A percentile compares a stretch with the other conserved stretches of the same genome.
These are phyloP conservation scores for Edaphochlamys debaryana DNA, from an alignment of 139 green algal species.

Conservation along the genomic window DNA sequence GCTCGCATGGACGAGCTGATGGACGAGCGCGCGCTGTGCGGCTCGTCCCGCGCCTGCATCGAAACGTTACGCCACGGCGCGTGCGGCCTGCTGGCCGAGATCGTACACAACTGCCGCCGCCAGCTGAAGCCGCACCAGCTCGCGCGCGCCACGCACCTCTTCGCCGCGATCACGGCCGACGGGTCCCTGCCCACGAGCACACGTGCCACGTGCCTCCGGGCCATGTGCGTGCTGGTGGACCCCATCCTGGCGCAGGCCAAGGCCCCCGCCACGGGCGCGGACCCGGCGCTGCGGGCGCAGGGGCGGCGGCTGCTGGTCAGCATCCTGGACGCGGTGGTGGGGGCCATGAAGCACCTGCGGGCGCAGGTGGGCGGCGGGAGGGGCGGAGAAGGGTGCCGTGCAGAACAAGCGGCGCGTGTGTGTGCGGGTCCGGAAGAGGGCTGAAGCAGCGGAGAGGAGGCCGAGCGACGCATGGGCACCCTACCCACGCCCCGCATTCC, in stretches of 20 bases:
- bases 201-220: slow-evolving; percentile 30
- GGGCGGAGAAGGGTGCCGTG: not conserved
- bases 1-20: slow-evolving; percentile 74
- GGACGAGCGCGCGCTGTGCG: slow-evolving; percentile 82
- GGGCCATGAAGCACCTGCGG: slow-evolving; percentile 75
- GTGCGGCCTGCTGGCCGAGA: slow-evolving; percentile 81
- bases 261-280: not conserved
- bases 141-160: slow-evolving; percentile 21
- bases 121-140: slow-evolving; percentile 31
- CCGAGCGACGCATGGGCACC: too few relatives aligned
- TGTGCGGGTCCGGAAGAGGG: too few relatives aligned
- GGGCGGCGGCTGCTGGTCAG: slow-evolving; percentile 71
- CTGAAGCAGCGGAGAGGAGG: too few relatives aligned
- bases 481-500: too few relatives aligned
- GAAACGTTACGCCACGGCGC: slow-evolving; percentile 73
- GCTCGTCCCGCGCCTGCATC: slow-evolving; percentile 68
- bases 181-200: slow-evolving; percentile 17
- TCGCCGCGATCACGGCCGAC: slow-evolving; percentile 9
- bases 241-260: slow-evolving; percentile 38
- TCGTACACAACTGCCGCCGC: slow-evolving; percentile 68
- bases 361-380: slow-evolving; percentile 16
- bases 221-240: slow-evolving; percentile 35
- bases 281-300: slow-evolving; percentile 30
- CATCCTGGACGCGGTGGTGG: slow-evolving; percentile 88
- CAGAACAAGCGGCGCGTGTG: too few relatives aligned